Evolutionary conservation across 2,329 filamentous ascomycete species (phyloP).

Genomic region (Balansia obtecta): DNA sequence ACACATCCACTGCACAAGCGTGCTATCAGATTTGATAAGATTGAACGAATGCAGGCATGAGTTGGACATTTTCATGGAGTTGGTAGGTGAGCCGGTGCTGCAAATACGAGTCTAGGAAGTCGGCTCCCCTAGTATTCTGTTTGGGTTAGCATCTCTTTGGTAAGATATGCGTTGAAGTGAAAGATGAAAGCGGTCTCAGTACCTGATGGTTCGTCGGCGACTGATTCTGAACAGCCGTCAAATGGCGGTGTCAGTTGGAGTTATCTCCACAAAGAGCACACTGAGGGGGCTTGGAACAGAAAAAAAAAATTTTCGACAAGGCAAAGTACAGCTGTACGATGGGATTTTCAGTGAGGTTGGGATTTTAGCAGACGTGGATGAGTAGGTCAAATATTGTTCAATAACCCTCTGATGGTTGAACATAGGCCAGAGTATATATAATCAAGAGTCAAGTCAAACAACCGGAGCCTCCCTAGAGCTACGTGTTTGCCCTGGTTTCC

Average conservation of each 20-base stretch:
- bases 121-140: neutral
- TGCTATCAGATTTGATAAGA: slow-evolving; percentile 55
- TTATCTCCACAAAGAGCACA: too few relatives aligned
- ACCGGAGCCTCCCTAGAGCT: neutral
- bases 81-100: neutral
- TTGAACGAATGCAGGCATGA: slow-evolving; percentile 51
- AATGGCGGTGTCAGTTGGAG: too few relatives aligned
- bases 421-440: neutral
- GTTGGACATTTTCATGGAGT: slow-evolving; percentile 29
- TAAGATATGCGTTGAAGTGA: too few relatives aligned
- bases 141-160: neutral
- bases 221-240: too few relatives aligned
- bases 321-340: too few relatives aligned
- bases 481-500: neutral
- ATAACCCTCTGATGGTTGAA: neutral
- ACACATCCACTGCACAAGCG: slow-evolving; percentile 53
- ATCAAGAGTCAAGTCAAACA: neutral
- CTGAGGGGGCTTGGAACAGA: too few relatives aligned
- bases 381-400: too few relatives aligned
- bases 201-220: too few relatives aligned
- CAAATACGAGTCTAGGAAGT: neutral
- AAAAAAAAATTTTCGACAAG: too few relatives aligned
- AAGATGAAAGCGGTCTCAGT: too few relatives aligned
- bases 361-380: too few relatives aligned
- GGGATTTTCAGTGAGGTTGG: too few relatives aligned